Evolutionary conservation across 805 yeast genomes (phyloP).

Genomic region (Sporopachydermia lactativora): DNA sequence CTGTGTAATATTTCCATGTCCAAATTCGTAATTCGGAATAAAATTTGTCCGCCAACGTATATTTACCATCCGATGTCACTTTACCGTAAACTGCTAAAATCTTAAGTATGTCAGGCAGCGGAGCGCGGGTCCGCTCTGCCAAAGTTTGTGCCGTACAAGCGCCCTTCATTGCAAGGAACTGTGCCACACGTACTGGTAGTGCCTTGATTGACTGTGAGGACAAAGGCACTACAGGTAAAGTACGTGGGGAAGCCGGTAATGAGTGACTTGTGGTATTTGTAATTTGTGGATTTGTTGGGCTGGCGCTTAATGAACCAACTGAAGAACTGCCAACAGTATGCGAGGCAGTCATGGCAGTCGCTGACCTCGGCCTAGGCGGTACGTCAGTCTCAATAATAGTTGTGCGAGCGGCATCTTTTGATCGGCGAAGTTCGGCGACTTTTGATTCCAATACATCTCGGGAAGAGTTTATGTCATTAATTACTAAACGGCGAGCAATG

Average conservation of each 20-base stretch:
- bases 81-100: neutral
- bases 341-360: neutral
- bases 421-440: neutral
- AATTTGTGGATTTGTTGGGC: neutral
- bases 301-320: too few species aligned
- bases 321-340: neutral
- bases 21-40: constrained; percentile 21
- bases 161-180: neutral
- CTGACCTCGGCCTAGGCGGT: neutral
- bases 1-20: constrained; percentile 22
- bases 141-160: neutral
- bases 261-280: neutral
- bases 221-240: neutral
- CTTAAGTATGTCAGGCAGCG: neutral
- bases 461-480: neutral
- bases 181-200: neutral
- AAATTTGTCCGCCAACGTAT: constrained; percentile 14
- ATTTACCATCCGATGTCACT: constrained; percentile 13
- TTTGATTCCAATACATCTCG: neutral
- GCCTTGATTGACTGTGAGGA: neutral
- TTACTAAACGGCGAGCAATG: neutral
- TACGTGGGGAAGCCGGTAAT: neutral
- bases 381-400: neutral
- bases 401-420: neutral
- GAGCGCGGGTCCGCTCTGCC: neutral